These are phyloP conservation scores for Lactarius pseudohatsudake DNA, from an alignment of 768 basidiomycete genomes.

Conservation along the genomic window DNA sequence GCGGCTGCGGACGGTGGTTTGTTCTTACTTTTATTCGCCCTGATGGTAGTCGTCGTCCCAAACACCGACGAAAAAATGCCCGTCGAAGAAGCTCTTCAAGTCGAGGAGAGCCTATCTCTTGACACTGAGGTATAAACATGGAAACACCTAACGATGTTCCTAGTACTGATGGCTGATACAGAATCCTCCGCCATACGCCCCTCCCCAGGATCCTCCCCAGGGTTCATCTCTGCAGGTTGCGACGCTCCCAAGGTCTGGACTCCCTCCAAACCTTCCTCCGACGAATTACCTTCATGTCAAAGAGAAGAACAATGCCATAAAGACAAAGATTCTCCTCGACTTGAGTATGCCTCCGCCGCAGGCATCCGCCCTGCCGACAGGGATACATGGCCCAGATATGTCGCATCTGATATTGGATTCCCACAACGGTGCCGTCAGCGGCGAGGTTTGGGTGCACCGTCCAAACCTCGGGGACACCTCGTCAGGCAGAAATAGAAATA, in stretches of 20 bases:
- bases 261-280: constrained; percentile 14
- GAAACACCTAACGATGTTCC: too few species aligned
- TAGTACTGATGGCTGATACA: not conserved
- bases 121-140: not conserved
- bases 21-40: not conserved
- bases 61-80: not conserved
- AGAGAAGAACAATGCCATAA: constrained; percentile 13
- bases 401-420: constrained; percentile 13
- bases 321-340: constrained; percentile 17
- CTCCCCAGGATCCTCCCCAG: not conserved
- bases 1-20: not conserved
- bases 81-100: not conserved
- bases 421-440: constrained; percentile 14
- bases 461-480: not conserved
- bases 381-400: not conserved
- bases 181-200: constrained; percentile 24
- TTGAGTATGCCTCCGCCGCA: constrained; percentile 14
- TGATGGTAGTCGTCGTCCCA: not conserved
- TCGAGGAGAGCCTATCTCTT: not conserved
- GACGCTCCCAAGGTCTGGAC: not conserved
- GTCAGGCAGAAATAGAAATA: too few species aligned
- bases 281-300: constrained; percentile 18
- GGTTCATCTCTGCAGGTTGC: not conserved
- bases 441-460: constrained; percentile 20
- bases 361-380: not conserved